phyloP scores from a whole-genome alignment of 805 yeast species.

The Metschnikowia proteae region DNA sequence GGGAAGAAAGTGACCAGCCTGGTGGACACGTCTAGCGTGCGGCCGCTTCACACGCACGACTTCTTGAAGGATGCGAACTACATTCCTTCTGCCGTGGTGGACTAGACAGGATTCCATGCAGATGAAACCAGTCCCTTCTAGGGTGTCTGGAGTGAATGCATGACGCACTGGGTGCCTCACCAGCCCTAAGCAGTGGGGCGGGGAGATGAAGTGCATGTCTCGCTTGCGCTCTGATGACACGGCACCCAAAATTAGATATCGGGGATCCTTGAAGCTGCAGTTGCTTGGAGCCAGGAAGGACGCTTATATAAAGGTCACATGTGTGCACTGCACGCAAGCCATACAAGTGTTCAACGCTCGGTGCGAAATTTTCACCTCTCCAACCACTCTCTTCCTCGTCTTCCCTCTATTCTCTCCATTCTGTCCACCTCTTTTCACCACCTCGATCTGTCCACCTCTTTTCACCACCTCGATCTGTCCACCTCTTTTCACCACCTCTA shows the following conservation, averaged over 20 bases:
- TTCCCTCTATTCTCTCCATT: too few relatives aligned
- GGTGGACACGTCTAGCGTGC: slow-evolving; percentile 41
- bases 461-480: too few relatives aligned
- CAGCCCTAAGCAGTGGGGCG: too few relatives aligned
- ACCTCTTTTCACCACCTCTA: too few relatives aligned
- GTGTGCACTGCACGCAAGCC: neutral
- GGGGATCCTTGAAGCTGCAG: too few relatives aligned
- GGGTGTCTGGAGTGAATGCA: too few relatives aligned
- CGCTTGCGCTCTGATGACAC: too few relatives aligned
- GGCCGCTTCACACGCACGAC: slow-evolving; percentile 64
- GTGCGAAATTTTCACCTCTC: neutral
- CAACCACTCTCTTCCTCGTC: neutral
- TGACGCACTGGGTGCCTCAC: too few relatives aligned
- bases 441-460: neutral
- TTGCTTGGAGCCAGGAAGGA: too few relatives aligned
- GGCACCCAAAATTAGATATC: too few relatives aligned
- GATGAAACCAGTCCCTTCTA: neutral
- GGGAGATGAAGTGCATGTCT: too few relatives aligned
- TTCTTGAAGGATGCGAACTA: slow-evolving; percentile 41
- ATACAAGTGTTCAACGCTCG: neutral
- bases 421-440: neutral
- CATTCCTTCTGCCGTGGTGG: slow-evolving; percentile 14
- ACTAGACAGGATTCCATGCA: slow-evolving; percentile 1
- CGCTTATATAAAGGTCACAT: neutral
- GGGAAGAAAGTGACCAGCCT: slow-evolving; percentile 19